phyloP scores from a whole-genome alignment of 176 grass and related monocot species.

The Ensete ventricosum region DNA sequence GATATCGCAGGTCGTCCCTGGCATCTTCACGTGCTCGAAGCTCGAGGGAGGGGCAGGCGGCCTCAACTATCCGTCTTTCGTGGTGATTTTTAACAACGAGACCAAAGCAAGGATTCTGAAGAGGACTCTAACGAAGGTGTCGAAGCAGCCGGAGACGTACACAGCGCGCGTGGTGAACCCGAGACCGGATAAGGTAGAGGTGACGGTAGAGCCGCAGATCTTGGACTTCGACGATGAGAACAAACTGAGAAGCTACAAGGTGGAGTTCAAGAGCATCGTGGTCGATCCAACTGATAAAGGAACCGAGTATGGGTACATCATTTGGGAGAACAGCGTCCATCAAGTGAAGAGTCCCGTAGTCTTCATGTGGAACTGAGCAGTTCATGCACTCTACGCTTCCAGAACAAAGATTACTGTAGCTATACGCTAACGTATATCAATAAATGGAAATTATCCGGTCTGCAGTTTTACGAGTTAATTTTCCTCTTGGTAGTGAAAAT shows the following conservation, averaged over 20 bases:
- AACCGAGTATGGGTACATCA: constrained; percentile 21
- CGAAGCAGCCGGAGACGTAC: constrained; percentile 29
- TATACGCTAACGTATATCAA: no score
- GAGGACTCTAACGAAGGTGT: constrained; percentile 32
- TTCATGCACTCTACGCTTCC: no score
- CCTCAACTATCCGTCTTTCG: constrained; percentile 53
- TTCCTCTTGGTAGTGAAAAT: no score
- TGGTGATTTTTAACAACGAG: constrained; percentile 21
- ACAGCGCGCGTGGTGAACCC: constrained; percentile 18
- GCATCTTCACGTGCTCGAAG: constrained; percentile 1
- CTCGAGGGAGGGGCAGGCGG: constrained; percentile 5
- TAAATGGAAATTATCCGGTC: no score
- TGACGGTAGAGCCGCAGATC: constrained; percentile 28
- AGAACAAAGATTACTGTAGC: no score
- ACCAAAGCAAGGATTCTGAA: neutral
- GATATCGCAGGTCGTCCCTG: constrained; percentile 11
- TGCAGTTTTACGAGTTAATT: no score
- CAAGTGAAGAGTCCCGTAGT: constrained; percentile 39
- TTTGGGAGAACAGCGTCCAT: constrained; percentile 44
- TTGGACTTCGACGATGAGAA: constrained; percentile 23
- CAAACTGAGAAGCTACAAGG: constrained; percentile 33
- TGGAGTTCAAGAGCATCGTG: constrained; percentile 34
- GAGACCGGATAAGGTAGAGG: constrained; percentile 18
- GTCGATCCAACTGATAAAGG: neutral
- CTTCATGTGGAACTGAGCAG: constrained; percentile 24